Conservation (phyloP, 2,329 filamentous ascomycete genomes). For the Pestalotiopsis sp. region DNA sequence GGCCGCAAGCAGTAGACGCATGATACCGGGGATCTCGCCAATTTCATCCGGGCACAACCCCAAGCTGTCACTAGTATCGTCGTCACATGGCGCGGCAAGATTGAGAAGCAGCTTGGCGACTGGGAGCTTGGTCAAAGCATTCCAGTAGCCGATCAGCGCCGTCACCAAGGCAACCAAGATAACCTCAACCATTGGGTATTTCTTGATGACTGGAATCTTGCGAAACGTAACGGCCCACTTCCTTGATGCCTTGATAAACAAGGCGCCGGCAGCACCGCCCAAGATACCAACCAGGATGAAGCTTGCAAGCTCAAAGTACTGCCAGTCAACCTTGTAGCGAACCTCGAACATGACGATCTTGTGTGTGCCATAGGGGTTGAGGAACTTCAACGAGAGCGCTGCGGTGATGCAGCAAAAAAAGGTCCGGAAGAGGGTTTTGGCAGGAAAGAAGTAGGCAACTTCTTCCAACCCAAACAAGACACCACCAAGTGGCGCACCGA, state of each 20-base stretch:
- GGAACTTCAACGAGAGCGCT: constrained; percentile 87
- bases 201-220: constrained; percentile 78
- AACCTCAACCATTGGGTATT: constrained; percentile 83
- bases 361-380: constrained; percentile 93
- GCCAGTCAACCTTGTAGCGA: constrained; percentile 87
- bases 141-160: constrained; percentile 90
- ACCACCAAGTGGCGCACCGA: constrained; percentile 84
- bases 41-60: constrained; percentile 75
- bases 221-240: constrained; percentile 90
- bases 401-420: constrained; percentile 98
- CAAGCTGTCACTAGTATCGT: constrained; percentile 63
- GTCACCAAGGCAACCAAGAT: constrained; percentile 84
- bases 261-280: constrained; percentile 80
- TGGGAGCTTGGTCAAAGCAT: constrained; percentile 82
- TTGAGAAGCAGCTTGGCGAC: constrained; percentile 92
- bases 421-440: constrained; percentile 94
- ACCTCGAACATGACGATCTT: constrained; percentile 98
- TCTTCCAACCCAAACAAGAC: constrained; percentile 94
- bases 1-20: constrained; percentile 72
- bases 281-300: constrained; percentile 87
- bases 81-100: constrained; percentile 83
- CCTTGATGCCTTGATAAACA: constrained; percentile 96
- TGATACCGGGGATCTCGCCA: constrained; percentile 78
- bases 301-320: constrained; percentile 83
- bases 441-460: constrained; percentile 95